Evolutionary conservation across 2,329 filamentous ascomycete genomes (phyloP), one percentile per base, ranked within the genome.

Genomic region (Orbilia brochopaga): DNA sequence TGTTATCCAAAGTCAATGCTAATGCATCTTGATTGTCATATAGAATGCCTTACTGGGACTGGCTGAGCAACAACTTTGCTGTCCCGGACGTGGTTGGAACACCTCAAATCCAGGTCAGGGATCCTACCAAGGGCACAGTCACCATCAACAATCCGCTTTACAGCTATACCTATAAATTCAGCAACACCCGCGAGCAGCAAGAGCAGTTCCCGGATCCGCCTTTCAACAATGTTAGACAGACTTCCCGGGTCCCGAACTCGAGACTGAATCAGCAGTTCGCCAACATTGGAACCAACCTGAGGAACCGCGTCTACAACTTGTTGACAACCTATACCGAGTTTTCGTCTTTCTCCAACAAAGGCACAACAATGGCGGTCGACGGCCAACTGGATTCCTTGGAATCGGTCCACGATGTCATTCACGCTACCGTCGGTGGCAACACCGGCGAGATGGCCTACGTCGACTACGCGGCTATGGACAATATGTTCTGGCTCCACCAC

Each of bases 401-500:
- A 77, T 84, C 85, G 0, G 79, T 89, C 2, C 87, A 89, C 75
- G 86, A 89, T 76, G 83, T 84, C 8, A 82, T 89, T 46, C 87
- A 89, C 74, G 67, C 66, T 13, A 63, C 75, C 35, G 61, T 75
- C 27, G 75, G 76, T 57, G 69, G 69, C 23, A 44, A 37, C 8
- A 35, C 11, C n/a, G 60, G 60, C 23, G 67, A 72, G 46, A 73
- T 73, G 85, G 85, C 84, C 37, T 90, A 86, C 79, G 86, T 87
- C 46, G 86, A 87, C 17, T 88, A 89, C 75, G 89, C 90, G 0
- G 85, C 88, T 0, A 93, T 90, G 77, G 91, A 94, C 77, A 90
- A 90, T 0, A 81, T 90, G 8, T 92, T 92, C 79, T 89, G 88
- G 79, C 80, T 92, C 10, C 89, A 92, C 76, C 90, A 93, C 76